Conservation (phyloP, 1,284 basidiomycete species). For the Cutaneotrichosporon sp. region DNA sequence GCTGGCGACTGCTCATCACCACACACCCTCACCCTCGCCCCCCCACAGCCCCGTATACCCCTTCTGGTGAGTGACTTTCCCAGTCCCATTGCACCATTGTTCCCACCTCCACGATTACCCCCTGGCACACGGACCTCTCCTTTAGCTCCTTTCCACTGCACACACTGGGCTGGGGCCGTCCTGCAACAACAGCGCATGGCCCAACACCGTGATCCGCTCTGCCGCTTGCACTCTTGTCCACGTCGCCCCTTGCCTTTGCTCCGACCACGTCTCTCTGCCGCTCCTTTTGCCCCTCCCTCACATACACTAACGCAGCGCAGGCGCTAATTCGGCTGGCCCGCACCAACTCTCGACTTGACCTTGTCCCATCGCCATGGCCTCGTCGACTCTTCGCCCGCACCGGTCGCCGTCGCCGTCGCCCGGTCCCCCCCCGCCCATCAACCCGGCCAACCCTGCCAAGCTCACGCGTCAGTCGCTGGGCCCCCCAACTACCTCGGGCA, state of each 20-base stretch:
- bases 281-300: too few species aligned
- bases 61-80: neutral
- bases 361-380: slow-evolving; percentile 26
- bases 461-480: slow-evolving; percentile 46
- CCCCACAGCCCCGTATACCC: neutral
- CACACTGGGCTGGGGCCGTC: too few species aligned
- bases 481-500: slow-evolving; percentile 33
- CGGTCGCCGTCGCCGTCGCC: slow-evolving; percentile 45
- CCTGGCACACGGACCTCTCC: too few species aligned
- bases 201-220: too few species aligned
- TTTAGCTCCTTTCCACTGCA: too few species aligned
- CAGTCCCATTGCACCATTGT: neutral
- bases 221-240: too few species aligned
- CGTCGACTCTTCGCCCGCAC: slow-evolving; percentile 44
- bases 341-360: neutral
- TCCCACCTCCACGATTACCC: too few species aligned
- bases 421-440: slow-evolving; percentile 28
- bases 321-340: slow-evolving; percentile 10
- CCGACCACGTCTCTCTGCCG: too few species aligned
- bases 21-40: neutral
- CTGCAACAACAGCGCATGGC: too few species aligned
- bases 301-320: neutral
- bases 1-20: neutral
- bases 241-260: too few species aligned
- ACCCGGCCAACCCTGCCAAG: slow-evolving; percentile 38